Conservation (phyloP, 2,329 filamentous ascomycete species). For the Eutypella sp. region DNA sequence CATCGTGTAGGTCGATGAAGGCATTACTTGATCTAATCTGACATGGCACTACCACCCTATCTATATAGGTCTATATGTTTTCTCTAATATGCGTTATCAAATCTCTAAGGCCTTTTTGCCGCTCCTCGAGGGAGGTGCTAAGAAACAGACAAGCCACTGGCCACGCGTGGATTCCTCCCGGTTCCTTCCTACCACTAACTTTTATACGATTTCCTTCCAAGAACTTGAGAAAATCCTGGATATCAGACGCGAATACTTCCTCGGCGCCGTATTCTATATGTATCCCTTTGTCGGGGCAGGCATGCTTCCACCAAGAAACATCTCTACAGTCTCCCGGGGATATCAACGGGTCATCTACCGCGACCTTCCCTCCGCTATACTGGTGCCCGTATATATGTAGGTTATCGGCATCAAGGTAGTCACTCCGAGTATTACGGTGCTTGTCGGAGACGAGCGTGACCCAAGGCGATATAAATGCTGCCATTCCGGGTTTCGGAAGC, state of each 20-base stretch:
- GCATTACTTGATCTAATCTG: constrained; percentile 65
- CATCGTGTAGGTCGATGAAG: constrained; percentile 35
- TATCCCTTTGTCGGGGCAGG: constrained; percentile 62
- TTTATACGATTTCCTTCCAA: constrained; percentile 49
- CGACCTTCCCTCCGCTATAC: constrained; percentile 53
- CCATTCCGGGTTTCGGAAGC: constrained; percentile 43
- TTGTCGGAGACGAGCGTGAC: constrained; percentile 63
- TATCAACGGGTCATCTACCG: constrained; percentile 49
- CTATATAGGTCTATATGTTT: constrained; percentile 22
- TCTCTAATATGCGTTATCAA: constrained; percentile 35
- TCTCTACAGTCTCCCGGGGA: constrained; percentile 70
- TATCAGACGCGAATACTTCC: constrained; percentile 72
- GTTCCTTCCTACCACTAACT: constrained; percentile 55
- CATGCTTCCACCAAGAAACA: constrained; percentile 58
- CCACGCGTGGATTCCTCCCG: constrained; percentile 75
- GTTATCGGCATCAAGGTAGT: constrained; percentile 65
- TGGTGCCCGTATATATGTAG: constrained; percentile 66
- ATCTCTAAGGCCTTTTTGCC: constrained; percentile 45
- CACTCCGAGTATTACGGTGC: constrained; percentile 65
- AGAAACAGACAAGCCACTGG: constrained; percentile 64
- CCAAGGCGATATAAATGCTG: constrained; percentile 77
- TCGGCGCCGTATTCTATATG: constrained; percentile 69
- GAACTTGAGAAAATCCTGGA: constrained; percentile 52
- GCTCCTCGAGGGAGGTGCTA: constrained; percentile 41
- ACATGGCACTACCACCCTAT: constrained; percentile 28